A percentile compares a stretch with the other conserved stretches of the same genome.
These are phyloP conservation scores for Athelia sp. DNA, from an alignment of 1,284 basidiomycete genomes.

Conservation along the genomic window DNA sequence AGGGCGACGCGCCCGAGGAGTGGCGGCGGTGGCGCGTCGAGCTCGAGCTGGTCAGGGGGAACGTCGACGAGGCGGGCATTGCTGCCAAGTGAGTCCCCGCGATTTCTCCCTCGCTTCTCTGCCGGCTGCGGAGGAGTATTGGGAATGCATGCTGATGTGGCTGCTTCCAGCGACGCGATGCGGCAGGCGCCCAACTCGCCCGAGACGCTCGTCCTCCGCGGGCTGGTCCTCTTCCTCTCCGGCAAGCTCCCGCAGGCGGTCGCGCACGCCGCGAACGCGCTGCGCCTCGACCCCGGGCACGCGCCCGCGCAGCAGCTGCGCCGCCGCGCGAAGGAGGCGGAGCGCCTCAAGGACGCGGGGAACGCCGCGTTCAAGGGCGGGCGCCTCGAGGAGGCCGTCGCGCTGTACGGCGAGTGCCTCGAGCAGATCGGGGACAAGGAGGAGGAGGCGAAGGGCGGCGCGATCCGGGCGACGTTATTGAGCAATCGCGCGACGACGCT, in stretches of 20 bases:
- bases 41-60: constrained; percentile 65
- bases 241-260: constrained; percentile 70
- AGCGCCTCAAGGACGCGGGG: constrained; percentile 81
- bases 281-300: constrained; percentile 79
- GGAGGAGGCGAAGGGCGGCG: constrained; percentile 70
- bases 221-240: constrained; percentile 69
- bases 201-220: constrained; percentile 78
- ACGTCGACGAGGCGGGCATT: constrained; percentile 65
- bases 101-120: constrained; percentile 1
- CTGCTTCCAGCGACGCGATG: constrained; percentile 61
- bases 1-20: constrained; percentile 68
- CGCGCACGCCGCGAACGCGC: constrained; percentile 68
- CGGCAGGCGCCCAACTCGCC: constrained; percentile 70
- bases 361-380: constrained; percentile 73
- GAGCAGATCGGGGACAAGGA: constrained; percentile 57
- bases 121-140: too few species aligned
- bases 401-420: constrained; percentile 12
- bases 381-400: constrained; percentile 57
- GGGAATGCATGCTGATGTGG: too few species aligned
- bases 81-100: constrained; percentile 59
- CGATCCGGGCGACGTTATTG: constrained; percentile 73
- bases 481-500: constrained; percentile 84
- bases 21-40: constrained; percentile 81
- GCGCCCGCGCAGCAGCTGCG: constrained; percentile 66
- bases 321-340: constrained; percentile 75